Evolutionary conservation across 306 rosid species (phyloP), one percentile per base, ranked within the genome.

Genomic region (Notholithocarpus densiflorus): DNA sequence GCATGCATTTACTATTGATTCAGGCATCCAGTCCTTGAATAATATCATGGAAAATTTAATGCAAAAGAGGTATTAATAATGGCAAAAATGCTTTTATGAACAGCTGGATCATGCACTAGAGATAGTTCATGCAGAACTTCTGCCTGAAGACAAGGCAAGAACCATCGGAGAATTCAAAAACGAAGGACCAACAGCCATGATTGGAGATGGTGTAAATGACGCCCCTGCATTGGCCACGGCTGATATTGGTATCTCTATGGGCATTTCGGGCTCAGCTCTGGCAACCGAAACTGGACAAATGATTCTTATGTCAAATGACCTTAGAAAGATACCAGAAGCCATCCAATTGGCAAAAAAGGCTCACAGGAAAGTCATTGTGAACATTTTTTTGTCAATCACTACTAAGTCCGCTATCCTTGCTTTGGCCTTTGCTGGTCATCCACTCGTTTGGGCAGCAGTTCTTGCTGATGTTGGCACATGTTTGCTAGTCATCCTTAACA

Each of bases 371-470:
- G 97, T 93, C 66, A 37, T 89, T 1, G 82, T 89, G 73, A 96
- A 96, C 69, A 86, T 96, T 54, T 0, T 90, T 68, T 75, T 96
- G 66, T 89, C 99, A 0, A 77, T 93, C 61, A 65, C 75, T 69
- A 86, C 94, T 8, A 96, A 93, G 87, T 81, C 29, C 8, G 89
- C 86, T 0, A 89, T 96, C 48, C 77, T 96, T 12, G 94, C 88
- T 20, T 86, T 96, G 73, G 97, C 93, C 75, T 70, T 96, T 75
- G 92, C 82, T n/a, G 99, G 99, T 32, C 88, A 93, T 80, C 99
- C 99, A 19, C 86, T 93, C 55, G 89, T 96, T 68, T 93, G 99
- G 98, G 99, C 98, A n/a, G 99, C 99, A 66, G 99, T 96, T 86
- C 92, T 93, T 52, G 98, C 97, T 13, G 99, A 96, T 83, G 97